Evolutionary conservation across 2,329 filamentous ascomycete species (phyloP), one percentile per base, ranked within the genome.

Genomic region (Arthroderma sp.): DNA sequence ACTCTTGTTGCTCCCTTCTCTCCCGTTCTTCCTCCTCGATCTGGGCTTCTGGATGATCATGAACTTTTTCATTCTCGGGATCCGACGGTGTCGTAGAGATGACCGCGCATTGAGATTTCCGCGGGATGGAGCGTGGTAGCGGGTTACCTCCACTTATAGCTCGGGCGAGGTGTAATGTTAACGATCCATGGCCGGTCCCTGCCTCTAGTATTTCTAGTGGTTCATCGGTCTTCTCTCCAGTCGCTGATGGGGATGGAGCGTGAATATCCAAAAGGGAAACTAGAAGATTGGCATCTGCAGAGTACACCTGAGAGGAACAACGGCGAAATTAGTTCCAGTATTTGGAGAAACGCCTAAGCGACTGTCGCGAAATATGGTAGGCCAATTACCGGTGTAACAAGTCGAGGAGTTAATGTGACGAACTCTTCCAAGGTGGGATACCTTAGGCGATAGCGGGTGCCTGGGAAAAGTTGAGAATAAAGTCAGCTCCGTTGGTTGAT

Each of bases 121-220:
- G 49, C 29, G 68, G 68, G 10, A 71, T 58, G 9, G 60, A 55
- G 0, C 72, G 70, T 4, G 73, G 64, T 3, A 69, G 62, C 2
- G 75, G 65, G 55, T 88, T 88, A 11, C 78, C 81, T 38, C 76
- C 83, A 57, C 88, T 81, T 38, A 91, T 76, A 2, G 83, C 83
- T 43, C 83, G 75, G 29, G 83, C 79, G 22, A 91, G 70, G 56
- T 88, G 77, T 4, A 91, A 63, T 0, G 84, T 89, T 47, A 91
- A 63, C 31, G 81, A 80, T 47, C 85, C 85, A 69, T 88, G 83
- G n/a, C 85, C 85, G 3, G 85, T 91, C 10, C 85, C 85, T 39
- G 84, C 84, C 62, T 91, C 85, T 43, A 91, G 78, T 38, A 91
- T 83, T 57, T 89, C 82, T 8, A 88, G 61, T 0, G 72, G 74